These are phyloP conservation scores for Phialophora macrospora DNA, from an alignment of 2,329 filamentous ascomycete genomes.

Conservation along the genomic window DNA sequence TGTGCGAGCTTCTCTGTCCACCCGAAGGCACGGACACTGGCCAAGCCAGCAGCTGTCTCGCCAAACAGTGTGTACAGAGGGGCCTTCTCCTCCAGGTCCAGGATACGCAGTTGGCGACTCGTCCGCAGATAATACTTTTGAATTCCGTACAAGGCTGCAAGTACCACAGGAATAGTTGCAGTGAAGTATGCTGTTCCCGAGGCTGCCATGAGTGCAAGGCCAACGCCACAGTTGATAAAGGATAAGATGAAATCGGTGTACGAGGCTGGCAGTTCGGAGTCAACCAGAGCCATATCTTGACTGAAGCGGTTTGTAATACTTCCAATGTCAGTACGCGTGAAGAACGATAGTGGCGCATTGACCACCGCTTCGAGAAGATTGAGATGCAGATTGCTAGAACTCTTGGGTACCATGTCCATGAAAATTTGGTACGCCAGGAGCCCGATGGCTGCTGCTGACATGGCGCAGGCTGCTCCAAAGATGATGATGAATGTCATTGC, in stretches of 20 bases:
- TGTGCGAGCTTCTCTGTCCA: constrained; percentile 55
- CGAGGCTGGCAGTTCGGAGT: constrained; percentile 51
- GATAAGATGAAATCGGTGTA: constrained; percentile 42
- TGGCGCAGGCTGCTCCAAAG: constrained; percentile 21
- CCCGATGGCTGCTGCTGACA: constrained; percentile 12
- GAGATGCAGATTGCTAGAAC: constrained; percentile 57
- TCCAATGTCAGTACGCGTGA: constrained; percentile 50
- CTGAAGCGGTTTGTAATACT: constrained; percentile 52
- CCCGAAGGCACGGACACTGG: constrained; percentile 62
- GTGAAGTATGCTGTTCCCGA: constrained; percentile 54
- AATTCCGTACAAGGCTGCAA: constrained; percentile 54
- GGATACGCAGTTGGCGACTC: constrained; percentile 63
- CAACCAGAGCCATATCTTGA: constrained; percentile 52
- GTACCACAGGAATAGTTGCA: constrained; percentile 57
- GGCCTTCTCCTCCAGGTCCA: constrained; percentile 67
- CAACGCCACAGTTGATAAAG: constrained; percentile 48
- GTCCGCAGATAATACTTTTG: constrained; percentile 66
- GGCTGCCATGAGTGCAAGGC: constrained; percentile 56
- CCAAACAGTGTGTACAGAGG: constrained; percentile 64
- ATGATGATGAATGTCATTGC: constrained; percentile 26
- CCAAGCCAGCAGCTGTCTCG: constrained; percentile 61
- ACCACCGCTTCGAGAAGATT: constrained; percentile 56
- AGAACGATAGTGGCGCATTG: constrained; percentile 52
- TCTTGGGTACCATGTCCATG: constrained; percentile 59
- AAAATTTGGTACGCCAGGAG: constrained; percentile 52